Evolutionary conservation across 2,329 filamentous ascomycete species (phyloP).

Genomic region (Xylariaceae sp.): DNA sequence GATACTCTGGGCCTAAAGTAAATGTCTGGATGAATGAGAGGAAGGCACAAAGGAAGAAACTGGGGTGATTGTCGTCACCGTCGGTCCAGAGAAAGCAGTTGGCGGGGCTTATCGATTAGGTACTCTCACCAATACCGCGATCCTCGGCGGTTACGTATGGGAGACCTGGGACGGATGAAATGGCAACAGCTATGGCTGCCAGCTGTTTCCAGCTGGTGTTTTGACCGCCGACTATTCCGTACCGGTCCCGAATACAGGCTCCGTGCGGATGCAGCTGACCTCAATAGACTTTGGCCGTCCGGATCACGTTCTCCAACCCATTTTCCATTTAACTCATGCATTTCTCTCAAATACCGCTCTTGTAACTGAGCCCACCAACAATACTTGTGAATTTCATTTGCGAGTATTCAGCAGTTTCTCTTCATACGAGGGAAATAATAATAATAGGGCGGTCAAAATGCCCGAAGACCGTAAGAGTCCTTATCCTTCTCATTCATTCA

Average conservation of each 20-base stretch:
- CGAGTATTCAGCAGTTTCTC: neutral
- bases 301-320: no score
- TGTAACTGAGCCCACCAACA: neutral
- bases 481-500: constrained; percentile 10
- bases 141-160: no score
- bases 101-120: constrained; percentile 23
- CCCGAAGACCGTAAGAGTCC: constrained; percentile 35
- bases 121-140: neutral
- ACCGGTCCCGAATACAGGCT: no score
- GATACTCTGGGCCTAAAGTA: neutral
- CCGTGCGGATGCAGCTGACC: no score
- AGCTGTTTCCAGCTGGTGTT: no score
- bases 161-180: no score
- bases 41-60: neutral
- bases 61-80: neutral
- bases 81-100: constrained; percentile 1
- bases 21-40: neutral
- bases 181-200: no score
- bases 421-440: neutral
- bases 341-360: no score
- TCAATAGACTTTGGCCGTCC: no score
- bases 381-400: neutral
- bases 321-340: no score
- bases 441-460: constrained; percentile 29
- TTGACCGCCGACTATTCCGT: no score